These are phyloP conservation scores for Craspedostauros australis DNA, from an alignment of 108 stramenopile genomes.

Conservation along the genomic window DNA sequence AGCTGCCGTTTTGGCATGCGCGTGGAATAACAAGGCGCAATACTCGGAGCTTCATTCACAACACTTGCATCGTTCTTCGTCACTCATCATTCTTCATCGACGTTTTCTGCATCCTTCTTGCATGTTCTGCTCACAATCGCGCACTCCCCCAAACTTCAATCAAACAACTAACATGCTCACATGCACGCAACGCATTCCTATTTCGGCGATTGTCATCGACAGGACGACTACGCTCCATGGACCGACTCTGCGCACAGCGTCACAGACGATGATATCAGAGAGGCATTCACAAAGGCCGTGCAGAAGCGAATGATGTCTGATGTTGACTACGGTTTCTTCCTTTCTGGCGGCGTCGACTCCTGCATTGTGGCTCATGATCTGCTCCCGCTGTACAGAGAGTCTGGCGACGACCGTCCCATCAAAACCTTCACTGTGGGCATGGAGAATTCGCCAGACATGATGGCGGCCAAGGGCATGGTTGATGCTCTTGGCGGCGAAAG, in stretches of 20 bases:
- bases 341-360: constrained; percentile 71
- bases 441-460: constrained; percentile 70
- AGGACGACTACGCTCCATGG: constrained; percentile 61
- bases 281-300: constrained; percentile 52
- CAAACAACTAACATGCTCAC: too few species aligned
- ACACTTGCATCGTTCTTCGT: too few species aligned
- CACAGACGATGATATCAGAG: constrained; percentile 54
- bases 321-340: constrained; percentile 72
- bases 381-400: constrained; percentile 46
- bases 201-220: constrained; percentile 59
- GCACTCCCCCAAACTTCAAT: too few species aligned
- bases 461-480: constrained; percentile 65
- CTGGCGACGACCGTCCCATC: constrained; percentile 64
- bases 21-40: too few species aligned
- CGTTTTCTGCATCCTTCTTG: not conserved
- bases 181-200: too few species aligned
- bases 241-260: constrained; percentile 29
- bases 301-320: constrained; percentile 72
- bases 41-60: too few species aligned
- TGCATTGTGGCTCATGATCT: constrained; percentile 60
- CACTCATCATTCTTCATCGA: not conserved
- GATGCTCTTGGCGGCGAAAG: constrained; percentile 51
- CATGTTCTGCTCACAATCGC: too few species aligned
- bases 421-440: constrained; percentile 66
- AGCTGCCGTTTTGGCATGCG: too few species aligned